Evolutionary conservation across 1,284 basidiomycete species (phyloP), one percentile per base, ranked within the genome.

Genomic region (Schizophyllum amplum): DNA sequence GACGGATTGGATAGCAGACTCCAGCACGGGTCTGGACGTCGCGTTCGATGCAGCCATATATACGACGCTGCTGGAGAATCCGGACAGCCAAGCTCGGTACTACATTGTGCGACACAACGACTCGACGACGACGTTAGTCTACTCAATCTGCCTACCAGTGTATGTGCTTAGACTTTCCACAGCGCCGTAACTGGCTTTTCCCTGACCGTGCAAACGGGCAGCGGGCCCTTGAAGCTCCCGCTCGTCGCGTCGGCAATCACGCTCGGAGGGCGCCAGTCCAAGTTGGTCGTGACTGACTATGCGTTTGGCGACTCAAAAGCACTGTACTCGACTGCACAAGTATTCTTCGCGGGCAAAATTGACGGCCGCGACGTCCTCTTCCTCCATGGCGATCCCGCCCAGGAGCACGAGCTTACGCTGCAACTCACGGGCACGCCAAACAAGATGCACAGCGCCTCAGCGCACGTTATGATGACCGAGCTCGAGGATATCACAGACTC

Each of bases 1-100:
- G 70, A 91, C 90, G 0, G 79, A 90, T 60, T 81, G 83, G 78
- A 71, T 90, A 22, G 83, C 82, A 1, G 79, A 90, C 61, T 77
- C 80, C 46, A 78, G 73, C 26, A 79, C 73, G 3, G 79, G 79
- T 15, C 72, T 78, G 4, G 72, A 78, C 4, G 71, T 69, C 0
- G 72, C 82, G 20, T 77, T 77, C 11, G 80, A 80, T 47, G 62
- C 76, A 1, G 73, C 71, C 1, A 79, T 77, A 1, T 87, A 85
- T 62, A 78, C 80, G 22, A 87, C 86, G 0, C 66, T 82, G n/a
- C 69, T 92, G 53, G 71, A 69, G 53, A 92, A 91, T 65, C 85
- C 84, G 0, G 84, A 87, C 59, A 81, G 78, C 0, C 69, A 70
- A 2, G 72, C 86, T 1, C 75, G 78, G 3, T 93, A 91, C 69